phyloP scores from a whole-genome alignment of 164 flowering plant genomes.

The Saururus chinensis region DNA sequence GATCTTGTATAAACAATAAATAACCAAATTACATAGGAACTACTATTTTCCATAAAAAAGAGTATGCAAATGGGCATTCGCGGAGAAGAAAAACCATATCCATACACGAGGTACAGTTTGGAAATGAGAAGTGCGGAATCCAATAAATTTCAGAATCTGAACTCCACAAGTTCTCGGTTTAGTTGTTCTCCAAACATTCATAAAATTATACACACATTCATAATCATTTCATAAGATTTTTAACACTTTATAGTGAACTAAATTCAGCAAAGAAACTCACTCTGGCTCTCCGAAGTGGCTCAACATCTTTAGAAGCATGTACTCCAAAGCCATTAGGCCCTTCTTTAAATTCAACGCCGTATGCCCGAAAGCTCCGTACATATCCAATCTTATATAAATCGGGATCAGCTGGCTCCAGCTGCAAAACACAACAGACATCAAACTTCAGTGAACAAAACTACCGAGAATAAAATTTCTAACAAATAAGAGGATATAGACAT shows the following conservation, averaged over 20 bases:
- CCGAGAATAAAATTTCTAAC: neutral
- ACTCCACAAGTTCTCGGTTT: neutral
- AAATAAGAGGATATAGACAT: neutral
- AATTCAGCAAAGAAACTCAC: constrained; percentile 23
- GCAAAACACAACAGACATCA: neutral
- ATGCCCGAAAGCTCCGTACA: constrained; percentile 72
- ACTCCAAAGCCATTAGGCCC: constrained; percentile 97
- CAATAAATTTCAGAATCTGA: neutral
- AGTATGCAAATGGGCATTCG: no score
- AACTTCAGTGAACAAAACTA: neutral
- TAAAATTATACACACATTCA: no score
- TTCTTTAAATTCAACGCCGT: constrained; percentile 87
- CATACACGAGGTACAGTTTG: no score
- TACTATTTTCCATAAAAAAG: no score
- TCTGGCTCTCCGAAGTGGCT: constrained; percentile 79
- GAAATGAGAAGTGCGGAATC: no score
- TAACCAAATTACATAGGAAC: no score
- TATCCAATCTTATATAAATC: constrained; percentile 92
- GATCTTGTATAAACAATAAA: no score
- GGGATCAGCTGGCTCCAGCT: constrained; percentile 91
- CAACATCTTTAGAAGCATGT: constrained; percentile 80
- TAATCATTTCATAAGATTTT: neutral
- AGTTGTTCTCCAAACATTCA: neutral
- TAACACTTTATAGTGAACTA: neutral
- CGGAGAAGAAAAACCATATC: no score